Evolutionary conservation across 2,329 filamentous ascomycete genomes (phyloP).

Genomic region (Thielaviopsis ethacetica): DNA sequence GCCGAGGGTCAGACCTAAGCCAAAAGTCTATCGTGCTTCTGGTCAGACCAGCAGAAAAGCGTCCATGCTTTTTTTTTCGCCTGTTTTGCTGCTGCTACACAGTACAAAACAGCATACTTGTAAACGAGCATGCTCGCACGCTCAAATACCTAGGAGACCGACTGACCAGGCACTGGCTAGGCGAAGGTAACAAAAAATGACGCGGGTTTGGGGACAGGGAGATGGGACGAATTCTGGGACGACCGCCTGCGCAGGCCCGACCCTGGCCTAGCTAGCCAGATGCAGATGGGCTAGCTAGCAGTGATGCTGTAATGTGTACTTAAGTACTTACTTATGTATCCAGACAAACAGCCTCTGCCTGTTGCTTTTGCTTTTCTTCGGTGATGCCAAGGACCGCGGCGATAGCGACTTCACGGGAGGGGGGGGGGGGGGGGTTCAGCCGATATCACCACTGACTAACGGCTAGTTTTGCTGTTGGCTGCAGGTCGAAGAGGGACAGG

Average conservation of each 20-base stretch:
- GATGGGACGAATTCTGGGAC: not conserved
- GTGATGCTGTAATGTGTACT: no score
- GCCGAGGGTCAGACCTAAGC: not conserved
- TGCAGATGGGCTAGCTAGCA: no score
- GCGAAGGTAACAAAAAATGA: not conserved
- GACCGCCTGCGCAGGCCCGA: not conserved
- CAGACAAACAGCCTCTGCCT: no score
- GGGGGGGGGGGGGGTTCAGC: no score
- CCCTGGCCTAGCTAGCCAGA: not conserved
- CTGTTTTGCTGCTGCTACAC: no score
- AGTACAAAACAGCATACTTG: no score
- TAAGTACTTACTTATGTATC: no score
- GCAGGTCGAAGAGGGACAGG: no score
- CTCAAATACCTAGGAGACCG: not conserved
- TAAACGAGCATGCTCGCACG: no score
- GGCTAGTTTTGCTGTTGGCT: not conserved
- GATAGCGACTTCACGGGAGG: no score
- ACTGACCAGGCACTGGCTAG: not conserved
- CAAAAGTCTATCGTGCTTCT: not conserved
- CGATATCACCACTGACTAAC: not conserved
- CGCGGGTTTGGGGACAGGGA: not conserved
- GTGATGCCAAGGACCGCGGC: no score
- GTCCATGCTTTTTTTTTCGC: not conserved
- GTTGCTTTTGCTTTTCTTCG: no score
- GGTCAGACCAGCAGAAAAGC: not conserved